Percentiles rank a stretch among this genome's conserved stretches.
phyloP scores from a whole-genome alignment of 73 alveolate genomes.

The Blepharisma japonicum region DNA sequence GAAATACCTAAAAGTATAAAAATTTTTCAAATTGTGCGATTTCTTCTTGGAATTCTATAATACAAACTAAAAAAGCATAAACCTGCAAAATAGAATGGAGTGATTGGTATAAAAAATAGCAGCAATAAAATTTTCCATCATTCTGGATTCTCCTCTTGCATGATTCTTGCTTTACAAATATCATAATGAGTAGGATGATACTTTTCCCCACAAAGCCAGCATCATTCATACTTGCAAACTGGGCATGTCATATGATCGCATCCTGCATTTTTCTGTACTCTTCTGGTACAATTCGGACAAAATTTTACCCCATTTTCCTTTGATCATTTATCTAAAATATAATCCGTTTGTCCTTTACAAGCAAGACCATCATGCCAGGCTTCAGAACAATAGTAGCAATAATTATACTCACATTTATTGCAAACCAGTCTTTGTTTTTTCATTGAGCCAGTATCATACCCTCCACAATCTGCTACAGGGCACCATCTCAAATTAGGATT shows the following conservation, averaged over 20 bases:
- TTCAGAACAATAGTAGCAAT: constrained; percentile 6
- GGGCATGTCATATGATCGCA: constrained; percentile 13
- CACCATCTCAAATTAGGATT: background rate
- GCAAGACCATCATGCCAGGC: background rate
- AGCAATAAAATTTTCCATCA: background rate
- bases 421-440: background rate
- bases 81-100: background rate
- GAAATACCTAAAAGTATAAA: background rate
- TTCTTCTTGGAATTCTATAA: background rate
- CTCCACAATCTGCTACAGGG: constrained; percentile 1
- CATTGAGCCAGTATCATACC: background rate
- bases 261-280: constrained; percentile 18
- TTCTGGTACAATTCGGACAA: background rate
- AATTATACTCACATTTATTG: background rate
- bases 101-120: background rate
- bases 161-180: background rate
- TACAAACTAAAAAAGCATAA: background rate
- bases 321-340: background rate
- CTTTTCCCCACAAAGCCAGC: constrained; percentile 24
- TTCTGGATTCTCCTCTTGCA: background rate
- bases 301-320: background rate
- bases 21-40: background rate
- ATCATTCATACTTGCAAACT: background rate
- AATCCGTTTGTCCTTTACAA: background rate
- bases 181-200: background rate